Evolutionary conservation across 805 yeast species (phyloP).

Genomic region (Schizosaccharomyces pombe): DNA sequence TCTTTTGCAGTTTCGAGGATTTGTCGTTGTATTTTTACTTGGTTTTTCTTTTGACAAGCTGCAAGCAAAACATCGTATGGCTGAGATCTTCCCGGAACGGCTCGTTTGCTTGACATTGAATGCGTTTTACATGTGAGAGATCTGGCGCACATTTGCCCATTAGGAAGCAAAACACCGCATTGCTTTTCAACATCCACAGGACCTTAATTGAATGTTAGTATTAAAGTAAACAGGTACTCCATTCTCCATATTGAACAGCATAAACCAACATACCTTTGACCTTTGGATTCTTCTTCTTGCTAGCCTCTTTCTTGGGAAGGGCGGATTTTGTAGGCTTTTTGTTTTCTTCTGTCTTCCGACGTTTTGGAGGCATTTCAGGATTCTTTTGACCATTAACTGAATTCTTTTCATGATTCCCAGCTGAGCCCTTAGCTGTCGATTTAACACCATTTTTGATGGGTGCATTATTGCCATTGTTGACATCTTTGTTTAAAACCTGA

Average conservation of each 20-base stretch:
- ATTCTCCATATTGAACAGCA: no score
- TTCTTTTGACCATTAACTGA: neutral
- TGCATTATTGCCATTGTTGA: neutral
- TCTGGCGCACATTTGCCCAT: conserved; percentile 90
- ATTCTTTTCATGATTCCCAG: neutral
- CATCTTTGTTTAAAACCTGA: neutral
- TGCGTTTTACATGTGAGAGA: conserved; percentile 93
- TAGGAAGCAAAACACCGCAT: conserved; percentile 85
- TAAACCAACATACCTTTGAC: conserved; percentile 28
- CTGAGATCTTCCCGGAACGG: conserved; percentile 79
- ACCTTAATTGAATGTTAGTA: no score
- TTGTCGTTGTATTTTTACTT: conserved; percentile 42
- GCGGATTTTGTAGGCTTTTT: neutral
- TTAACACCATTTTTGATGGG: neutral
- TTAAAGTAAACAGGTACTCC: no score
- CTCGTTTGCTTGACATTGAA: conserved; percentile 94
- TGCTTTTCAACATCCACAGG: conserved; percentile 83
- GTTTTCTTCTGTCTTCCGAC: neutral
- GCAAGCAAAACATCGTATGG: conserved; percentile 74
- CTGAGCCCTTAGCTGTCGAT: neutral
- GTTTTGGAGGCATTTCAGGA: neutral
- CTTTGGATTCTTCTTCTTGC: conserved; percentile 1
- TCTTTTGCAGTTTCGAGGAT: conserved; percentile 21
- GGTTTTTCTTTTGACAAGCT: conserved; percentile 78
- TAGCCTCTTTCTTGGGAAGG: neutral